Percentiles rank a stretch among this genome's conserved stretches.
These are phyloP conservation scores for Coix lacrymajobi DNA, from an alignment of 176 grass and related monocot genomes.

Conservation along the genomic window DNA sequence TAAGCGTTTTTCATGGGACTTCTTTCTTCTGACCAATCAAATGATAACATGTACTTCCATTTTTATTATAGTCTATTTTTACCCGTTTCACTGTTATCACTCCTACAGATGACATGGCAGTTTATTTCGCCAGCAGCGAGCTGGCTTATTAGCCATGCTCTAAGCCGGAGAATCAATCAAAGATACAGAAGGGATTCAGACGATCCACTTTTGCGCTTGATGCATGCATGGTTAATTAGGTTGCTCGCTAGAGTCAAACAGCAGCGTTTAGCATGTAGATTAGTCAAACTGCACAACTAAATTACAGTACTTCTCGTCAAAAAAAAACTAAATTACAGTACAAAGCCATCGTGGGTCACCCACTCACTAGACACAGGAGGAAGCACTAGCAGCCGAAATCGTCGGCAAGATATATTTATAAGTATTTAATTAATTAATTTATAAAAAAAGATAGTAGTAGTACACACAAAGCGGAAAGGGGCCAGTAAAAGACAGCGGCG, in stretches of 20 bases:
- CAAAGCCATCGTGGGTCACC: neutral
- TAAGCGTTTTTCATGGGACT: too few relatives aligned
- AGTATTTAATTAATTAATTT: too few relatives aligned
- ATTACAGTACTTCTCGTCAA: too few relatives aligned
- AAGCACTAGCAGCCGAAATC: neutral
- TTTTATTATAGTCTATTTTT: too few relatives aligned
- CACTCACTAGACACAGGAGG: neutral
- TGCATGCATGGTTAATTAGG: neutral
- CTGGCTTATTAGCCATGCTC: too few relatives aligned
- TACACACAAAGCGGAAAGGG: neutral
- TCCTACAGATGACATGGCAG: too few relatives aligned
- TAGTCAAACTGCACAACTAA: neutral
- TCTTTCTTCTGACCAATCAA: too few relatives aligned
- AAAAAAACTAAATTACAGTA: too few relatives aligned
- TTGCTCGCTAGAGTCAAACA: neutral
- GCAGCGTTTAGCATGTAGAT: neutral
- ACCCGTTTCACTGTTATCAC: too few relatives aligned
- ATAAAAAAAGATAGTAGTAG: neutral
- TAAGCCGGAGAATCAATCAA: neutral
- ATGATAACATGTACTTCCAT: too few relatives aligned
- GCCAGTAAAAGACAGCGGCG: neutral
- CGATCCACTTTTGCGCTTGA: neutral
- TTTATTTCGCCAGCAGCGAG: too few relatives aligned
- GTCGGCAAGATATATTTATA: neutral
- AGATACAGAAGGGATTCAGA: neutral